Evolutionary conservation across 139 green algal genomes (phyloP), one percentile per base, ranked within the genome.

Genomic region (Tetraselmis chui): DNA sequence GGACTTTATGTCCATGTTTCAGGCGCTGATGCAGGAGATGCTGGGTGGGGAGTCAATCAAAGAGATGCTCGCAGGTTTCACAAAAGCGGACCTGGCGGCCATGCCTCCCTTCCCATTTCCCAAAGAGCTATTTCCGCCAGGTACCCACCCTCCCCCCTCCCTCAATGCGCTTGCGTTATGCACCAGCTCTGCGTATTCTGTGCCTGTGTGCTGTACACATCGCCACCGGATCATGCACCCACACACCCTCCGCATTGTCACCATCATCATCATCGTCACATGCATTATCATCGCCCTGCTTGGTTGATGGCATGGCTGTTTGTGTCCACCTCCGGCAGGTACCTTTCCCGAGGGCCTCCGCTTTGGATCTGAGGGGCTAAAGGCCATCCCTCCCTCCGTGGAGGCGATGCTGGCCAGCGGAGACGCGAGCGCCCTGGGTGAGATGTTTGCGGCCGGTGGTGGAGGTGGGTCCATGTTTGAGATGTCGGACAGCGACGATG

Each of bases 51-150:
- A 31, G 1, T 83, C 59, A 11, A 82, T 88, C 45, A 82, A 79
- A 81, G 76, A 81, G 1, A 85, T 91, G 80, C 59, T 91, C 18
- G 31, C 78, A 18, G 86, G 84, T 58, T 83, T 93, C 76, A 85
- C 80, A 2, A 78, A 81, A 0, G 30, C 81, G 1, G 89, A 91
- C 59, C 76, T 91, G 18, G 28, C 29, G 26, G 58, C 30, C 24
- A 84, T 93, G 76, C 89, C 89, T 28, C 89, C 89, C 2, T 93
- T 93, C 59, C 89, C 89, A 2, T 92, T 92, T 45, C 89, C 89
- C 28, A 89, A 90, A 79, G 84, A 88, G 79, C 78, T 92, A 1
- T 92, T 92, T 45, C 89, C 89, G 2, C 67, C 83, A 29, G 86
- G 89, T 83, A 83, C 30, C 58, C 2, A 30, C 31, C 79, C 45